Base-by-base conservation (phyloP, 805 yeast species). In the Candida vartiovaarae region DNA sequence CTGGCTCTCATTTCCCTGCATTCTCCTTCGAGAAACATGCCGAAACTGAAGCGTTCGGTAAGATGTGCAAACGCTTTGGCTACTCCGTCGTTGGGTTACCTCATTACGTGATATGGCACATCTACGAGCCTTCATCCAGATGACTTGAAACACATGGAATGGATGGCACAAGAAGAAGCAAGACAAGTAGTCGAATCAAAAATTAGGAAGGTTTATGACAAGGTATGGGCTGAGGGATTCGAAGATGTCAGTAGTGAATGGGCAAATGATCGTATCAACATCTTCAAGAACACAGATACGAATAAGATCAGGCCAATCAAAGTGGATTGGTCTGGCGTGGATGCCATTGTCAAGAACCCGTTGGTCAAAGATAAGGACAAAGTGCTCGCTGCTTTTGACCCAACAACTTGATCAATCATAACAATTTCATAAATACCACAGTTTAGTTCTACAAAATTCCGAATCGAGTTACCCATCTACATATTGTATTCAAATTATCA, bases 11-110 rank as follows among this genome's bases (percentile, higher is more conserved):
- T 64, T 91, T 90, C 75, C 98, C 99, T 6, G 98, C 96, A 0
- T 91, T 91, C 61, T 86, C 96, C 32, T 91, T 89, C 63, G 86
- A 87, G 63, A 88, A 87, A 56, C 99, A 91, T 61, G 99, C 98
- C 2, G 99, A 91, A 64, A 91, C 99, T 3, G 99, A 91, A 65
- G 98, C 96, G 0, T 91, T 93, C 64, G 99, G 96, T 41, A 89
- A 87, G 62, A 72, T 91, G 74, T 79, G 88, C 53, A 82, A 85
- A 55, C 70, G 82, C 55, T 86, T 90, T 95, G 89, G 90, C 3
- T 86, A 76, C 63, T 74, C 82, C n/a, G 97, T 91, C 31, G 76
- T 82, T 48, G 98, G 98, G 0, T 71, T 91, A 54, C 95, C 96
- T 15, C 97, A 91, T 67, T 91, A 91, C 61, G 95, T 88, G 36